A percentile compares a stretch with the other conserved stretches of the same genome.
Evolutionary conservation across 108 stramenopile genomes (phyloP).

Genomic region (Aureococcus anophagefferens): DNA sequence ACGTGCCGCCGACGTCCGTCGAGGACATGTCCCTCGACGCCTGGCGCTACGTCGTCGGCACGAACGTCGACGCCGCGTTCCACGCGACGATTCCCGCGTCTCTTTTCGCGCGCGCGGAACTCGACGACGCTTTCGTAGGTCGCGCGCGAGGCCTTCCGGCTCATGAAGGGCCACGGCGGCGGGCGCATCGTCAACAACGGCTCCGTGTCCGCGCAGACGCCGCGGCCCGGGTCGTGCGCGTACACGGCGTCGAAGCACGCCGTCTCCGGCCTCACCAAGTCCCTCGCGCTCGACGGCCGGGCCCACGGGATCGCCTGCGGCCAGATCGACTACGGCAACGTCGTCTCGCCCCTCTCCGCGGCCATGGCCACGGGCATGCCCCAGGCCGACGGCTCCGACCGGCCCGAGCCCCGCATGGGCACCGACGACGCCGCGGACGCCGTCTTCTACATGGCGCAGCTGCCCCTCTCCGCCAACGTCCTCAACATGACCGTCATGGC

Average conservation of each 20-base stretch:
- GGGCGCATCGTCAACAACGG: slow-evolving; percentile 63
- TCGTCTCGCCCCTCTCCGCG: slow-evolving; percentile 8
- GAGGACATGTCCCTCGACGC: slow-evolving; percentile 36
- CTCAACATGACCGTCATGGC: slow-evolving; percentile 65
- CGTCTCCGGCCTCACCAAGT: slow-evolving; percentile 53
- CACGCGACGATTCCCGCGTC: no score
- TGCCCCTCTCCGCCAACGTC: slow-evolving; percentile 56
- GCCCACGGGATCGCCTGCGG: slow-evolving; percentile 45
- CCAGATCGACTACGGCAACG: slow-evolving; percentile 67
- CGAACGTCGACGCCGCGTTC: slow-evolving; percentile 61
- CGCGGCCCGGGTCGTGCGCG: slow-evolving; percentile 56
- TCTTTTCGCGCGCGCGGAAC: no score
- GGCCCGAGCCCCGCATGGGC: slow-evolving; percentile 45
- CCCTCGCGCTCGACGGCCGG: slow-evolving; percentile 62
- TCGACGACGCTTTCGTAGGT: no score
- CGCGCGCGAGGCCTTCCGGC: slow-evolving; percentile 52
- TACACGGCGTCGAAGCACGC: slow-evolving; percentile 70
- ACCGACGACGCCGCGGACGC: slow-evolving; percentile 58
- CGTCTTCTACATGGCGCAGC: slow-evolving; percentile 57
- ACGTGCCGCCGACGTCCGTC: slow-evolving; percentile 35
- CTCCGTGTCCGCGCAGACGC: slow-evolving; percentile 49
- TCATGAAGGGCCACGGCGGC: slow-evolving; percentile 52
- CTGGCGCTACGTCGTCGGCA: slow-evolving; percentile 47
- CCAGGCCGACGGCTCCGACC: slow-evolving; percentile 48
- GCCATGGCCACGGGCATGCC: slow-evolving; percentile 36